Evolutionary conservation across 1,284 basidiomycete species (phyloP).

Genomic region (Ceratorhiza oryzae-sativae): DNA sequence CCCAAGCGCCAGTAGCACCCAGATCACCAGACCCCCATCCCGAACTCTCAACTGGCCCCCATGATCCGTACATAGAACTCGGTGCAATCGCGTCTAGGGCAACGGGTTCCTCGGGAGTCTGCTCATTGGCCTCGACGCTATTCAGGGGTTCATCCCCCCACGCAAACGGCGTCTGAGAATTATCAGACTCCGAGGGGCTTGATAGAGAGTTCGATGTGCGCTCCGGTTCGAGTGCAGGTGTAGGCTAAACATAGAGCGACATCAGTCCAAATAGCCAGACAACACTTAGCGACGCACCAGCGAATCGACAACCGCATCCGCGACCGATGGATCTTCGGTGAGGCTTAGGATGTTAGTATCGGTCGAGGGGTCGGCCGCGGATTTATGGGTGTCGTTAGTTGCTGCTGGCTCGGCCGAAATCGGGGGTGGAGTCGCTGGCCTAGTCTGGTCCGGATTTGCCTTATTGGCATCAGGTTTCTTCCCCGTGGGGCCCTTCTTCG

Average conservation of each 20-base stretch:
- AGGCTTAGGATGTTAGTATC: neutral
- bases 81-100: constrained; percentile 1
- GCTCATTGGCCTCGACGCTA: neutral
- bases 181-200: constrained; percentile 12
- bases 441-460: neutral
- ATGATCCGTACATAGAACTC: constrained; percentile 18
- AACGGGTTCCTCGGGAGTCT: neutral
- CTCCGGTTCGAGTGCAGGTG: constrained; percentile 10
- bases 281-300: neutral
- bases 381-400: neutral
- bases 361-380: neutral
- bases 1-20: no score
- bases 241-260: neutral
- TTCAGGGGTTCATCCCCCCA: constrained; percentile 25
- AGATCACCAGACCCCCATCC: neutral
- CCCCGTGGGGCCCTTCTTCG: neutral
- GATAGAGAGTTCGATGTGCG: neutral
- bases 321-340: neutral
- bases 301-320: neutral
- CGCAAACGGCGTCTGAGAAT: neutral
- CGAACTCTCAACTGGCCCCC: constrained; percentile 5
- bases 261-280: neutral
- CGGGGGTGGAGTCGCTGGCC: neutral
- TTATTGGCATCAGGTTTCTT: neutral
- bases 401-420: neutral